Conservation (phyloP, 2,329 filamentous ascomycete species). For the Dothideomycetes sp. region DNA sequence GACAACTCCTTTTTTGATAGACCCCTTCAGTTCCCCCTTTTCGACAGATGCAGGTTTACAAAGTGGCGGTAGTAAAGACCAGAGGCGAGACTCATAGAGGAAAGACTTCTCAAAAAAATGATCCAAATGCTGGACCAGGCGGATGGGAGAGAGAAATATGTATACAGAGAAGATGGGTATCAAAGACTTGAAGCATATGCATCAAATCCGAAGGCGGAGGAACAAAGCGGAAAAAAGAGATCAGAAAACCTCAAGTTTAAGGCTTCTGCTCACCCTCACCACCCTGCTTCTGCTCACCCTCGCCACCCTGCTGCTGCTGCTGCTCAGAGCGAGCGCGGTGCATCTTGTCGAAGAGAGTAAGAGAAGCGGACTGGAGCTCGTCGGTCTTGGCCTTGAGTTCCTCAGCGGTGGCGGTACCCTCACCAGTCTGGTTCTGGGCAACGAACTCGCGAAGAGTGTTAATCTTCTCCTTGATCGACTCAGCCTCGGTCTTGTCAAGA, state of each 20-base stretch:
- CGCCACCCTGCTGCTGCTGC: slow-evolving; percentile 36
- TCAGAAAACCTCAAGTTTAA: slow-evolving; percentile 9
- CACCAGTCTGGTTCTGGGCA: slow-evolving; percentile 87
- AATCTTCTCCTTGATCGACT: slow-evolving; percentile 95
- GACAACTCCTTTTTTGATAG: slow-evolving; percentile 3
- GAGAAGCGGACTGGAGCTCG: slow-evolving; percentile 87
- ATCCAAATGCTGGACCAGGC: slow-evolving; percentile 1
- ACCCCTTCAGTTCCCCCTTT: not conserved
- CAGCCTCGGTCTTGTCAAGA: slow-evolving; percentile 92
- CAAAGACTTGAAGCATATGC: slow-evolving; percentile 1
- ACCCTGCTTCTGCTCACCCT: slow-evolving; percentile 28
- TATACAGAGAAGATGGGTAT: slow-evolving; percentile 13
- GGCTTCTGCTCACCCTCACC: slow-evolving; percentile 32
- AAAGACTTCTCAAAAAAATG: not conserved
- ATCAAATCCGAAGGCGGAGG: not conserved
- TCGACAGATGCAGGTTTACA: slow-evolving; percentile 6
- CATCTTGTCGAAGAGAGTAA: slow-evolving; percentile 99
- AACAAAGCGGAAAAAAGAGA: not conserved
- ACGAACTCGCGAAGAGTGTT: slow-evolving; percentile 70
- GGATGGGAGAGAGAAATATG: slow-evolving; percentile 8
- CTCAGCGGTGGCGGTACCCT: slow-evolving; percentile 73
- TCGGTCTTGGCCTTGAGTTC: slow-evolving; percentile 99
- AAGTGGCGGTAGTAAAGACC: slow-evolving; percentile 1
- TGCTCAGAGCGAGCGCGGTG: slow-evolving; percentile 75
- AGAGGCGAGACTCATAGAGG: not conserved